Percentiles rank a stretch among this genome's conserved stretches.
Evolutionary conservation across 371 early-diverging fungal genomes (phyloP).

Genomic region (Rhizopus arrhizus): DNA sequence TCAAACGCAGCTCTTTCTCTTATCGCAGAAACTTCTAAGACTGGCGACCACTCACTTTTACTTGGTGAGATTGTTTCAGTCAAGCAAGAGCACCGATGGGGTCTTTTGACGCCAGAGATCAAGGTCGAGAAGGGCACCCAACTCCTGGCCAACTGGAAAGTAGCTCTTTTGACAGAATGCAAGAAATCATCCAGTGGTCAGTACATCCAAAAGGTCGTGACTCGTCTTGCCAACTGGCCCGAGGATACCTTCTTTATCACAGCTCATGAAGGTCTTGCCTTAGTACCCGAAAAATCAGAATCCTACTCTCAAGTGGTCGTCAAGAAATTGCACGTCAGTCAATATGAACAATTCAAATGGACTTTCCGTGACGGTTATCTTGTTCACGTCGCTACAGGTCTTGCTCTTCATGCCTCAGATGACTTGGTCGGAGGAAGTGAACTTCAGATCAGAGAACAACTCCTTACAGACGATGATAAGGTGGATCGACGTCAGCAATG

Average conservation of each 20-base stretch:
- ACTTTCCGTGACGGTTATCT: slow-evolving; percentile 50
- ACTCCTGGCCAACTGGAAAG: slow-evolving; percentile 22
- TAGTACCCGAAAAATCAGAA: slow-evolving; percentile 41
- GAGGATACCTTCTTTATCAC: slow-evolving; percentile 38
- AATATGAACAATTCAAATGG: slow-evolving; percentile 44
- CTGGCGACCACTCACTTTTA: slow-evolving; percentile 10
- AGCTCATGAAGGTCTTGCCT: slow-evolving; percentile 35
- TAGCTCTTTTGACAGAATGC: slow-evolving; percentile 23
- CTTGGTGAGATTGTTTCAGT: slow-evolving; percentile 13
- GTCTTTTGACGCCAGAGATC: slow-evolving; percentile 24
- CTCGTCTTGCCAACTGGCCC: slow-evolving; percentile 41
- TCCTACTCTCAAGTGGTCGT: slow-evolving; percentile 20
- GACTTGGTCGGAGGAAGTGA: slow-evolving; percentile 33
- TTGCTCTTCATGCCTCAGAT: slow-evolving; percentile 43
- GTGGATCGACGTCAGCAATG: slow-evolving; percentile 42
- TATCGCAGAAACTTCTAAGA: slow-evolving; percentile 11
- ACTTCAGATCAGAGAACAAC: slow-evolving; percentile 33
- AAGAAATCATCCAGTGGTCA: slow-evolving; percentile 12
- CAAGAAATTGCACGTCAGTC: slow-evolving; percentile 19
- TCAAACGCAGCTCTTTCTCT: slow-evolving; percentile 21
- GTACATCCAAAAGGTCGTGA: slow-evolving; percentile 21
- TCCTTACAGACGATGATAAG: slow-evolving; percentile 6
- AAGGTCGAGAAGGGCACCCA: slow-evolving; percentile 19
- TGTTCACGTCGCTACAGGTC: slow-evolving; percentile 49
- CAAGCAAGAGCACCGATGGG: slow-evolving; percentile 21